phyloP scores from a whole-genome alignment of 306 rosid species.

The Fagus sylvatica region DNA sequence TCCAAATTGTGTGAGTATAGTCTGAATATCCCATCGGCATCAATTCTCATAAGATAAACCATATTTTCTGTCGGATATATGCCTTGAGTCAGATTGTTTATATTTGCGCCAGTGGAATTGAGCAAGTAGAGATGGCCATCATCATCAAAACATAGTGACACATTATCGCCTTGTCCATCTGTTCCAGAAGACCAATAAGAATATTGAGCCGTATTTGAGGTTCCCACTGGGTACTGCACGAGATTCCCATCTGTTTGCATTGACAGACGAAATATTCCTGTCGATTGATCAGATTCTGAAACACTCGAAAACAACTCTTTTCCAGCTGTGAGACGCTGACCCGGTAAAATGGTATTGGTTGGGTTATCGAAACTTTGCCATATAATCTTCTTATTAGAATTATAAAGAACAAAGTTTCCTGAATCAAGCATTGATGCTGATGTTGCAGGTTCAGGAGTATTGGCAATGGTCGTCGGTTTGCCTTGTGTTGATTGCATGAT shows the following conservation, averaged over 20 bases:
- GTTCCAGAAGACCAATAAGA: neutral
- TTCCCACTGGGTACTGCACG: neutral
- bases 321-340: neutral
- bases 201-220: neutral
- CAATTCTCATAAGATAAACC: neutral
- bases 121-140: slow-evolving; percentile 3
- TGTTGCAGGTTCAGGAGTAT: neutral
- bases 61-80: neutral
- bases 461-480: neutral
- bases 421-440: neutral
- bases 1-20: neutral
- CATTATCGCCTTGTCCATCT: neutral
- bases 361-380: neutral
- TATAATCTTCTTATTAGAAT: neutral
- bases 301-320: neutral
- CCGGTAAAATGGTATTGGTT: neutral
- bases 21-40: neutral
- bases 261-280: neutral
- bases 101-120: neutral
- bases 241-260: neutral
- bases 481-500: neutral
- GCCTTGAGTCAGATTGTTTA: neutral
- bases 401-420: neutral
- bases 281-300: neutral
- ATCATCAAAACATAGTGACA: neutral